Conservation (phyloP, 2,329 filamentous ascomycete genomes). For the Hypoxylon sp. region DNA sequence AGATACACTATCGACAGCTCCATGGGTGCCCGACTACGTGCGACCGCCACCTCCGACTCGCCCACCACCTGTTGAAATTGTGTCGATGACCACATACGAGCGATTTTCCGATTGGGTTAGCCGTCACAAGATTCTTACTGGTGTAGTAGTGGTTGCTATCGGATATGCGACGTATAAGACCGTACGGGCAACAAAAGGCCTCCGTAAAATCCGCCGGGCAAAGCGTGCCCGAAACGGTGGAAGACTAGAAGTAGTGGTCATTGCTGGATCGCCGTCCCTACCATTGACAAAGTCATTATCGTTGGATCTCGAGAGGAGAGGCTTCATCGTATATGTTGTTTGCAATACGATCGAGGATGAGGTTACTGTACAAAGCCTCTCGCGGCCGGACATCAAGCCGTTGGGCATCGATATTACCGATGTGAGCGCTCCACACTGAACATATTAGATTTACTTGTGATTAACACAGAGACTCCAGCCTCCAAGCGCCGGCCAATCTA, state of each 20-base stretch:
- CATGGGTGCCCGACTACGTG: conserved; percentile 81
- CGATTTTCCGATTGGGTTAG: conserved; percentile 78
- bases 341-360: conserved; percentile 91
- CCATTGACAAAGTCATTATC: conserved; percentile 87
- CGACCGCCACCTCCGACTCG: conserved; percentile 70
- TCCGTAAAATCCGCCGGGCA: conserved; percentile 80
- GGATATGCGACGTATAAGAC: conserved; percentile 73
- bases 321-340: conserved; percentile 94
- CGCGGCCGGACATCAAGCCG: conserved; percentile 85
- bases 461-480: conserved; percentile 65
- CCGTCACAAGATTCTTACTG: conserved; percentile 80
- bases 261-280: conserved; percentile 89
- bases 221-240: conserved; percentile 86
- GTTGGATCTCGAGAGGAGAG: conserved; percentile 88
- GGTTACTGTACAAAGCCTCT: conserved; percentile 79
- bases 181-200: conserved; percentile 67
- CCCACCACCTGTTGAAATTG: conserved; percentile 56
- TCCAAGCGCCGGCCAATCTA: conserved; percentile 75
- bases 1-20: conserved; percentile 75
- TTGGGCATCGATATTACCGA: conserved; percentile 87
- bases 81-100: conserved; percentile 61
- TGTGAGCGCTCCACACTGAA: conserved; percentile 62
- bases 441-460: neutral
- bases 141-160: conserved; percentile 78
- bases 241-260: conserved; percentile 86